These are phyloP conservation scores for Entomophthora muscae DNA, from an alignment of 371 early-diverging fungal species.

Conservation along the genomic window DNA sequence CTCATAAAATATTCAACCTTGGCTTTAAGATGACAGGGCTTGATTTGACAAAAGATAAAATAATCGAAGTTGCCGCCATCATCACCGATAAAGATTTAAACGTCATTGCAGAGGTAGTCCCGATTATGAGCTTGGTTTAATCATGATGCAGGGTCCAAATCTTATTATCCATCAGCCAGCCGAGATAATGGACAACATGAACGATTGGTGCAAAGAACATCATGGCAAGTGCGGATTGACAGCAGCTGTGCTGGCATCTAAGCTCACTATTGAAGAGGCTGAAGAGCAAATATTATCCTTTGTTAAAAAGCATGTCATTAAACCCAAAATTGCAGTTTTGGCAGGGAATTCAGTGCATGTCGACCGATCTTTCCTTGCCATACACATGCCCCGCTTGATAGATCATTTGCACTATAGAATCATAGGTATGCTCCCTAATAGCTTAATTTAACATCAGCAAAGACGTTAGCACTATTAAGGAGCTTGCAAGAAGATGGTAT, in stretches of 20 bases:
- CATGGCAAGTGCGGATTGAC: conserved; percentile 85
- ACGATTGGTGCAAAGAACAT: conserved; percentile 78
- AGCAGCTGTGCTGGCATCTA: conserved; percentile 50
- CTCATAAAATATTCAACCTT: too few relatives aligned
- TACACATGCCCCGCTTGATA: conserved; percentile 63
- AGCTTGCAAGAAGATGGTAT: conserved; percentile 63
- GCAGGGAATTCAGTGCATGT: conserved; percentile 91
- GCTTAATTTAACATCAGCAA: too few relatives aligned
- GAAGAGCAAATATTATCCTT: conserved; percentile 49
- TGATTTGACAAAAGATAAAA: conserved; percentile 33
- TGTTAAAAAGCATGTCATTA: conserved; percentile 42
- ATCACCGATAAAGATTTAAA: conserved; percentile 74
- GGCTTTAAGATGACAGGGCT: conserved; percentile 42
- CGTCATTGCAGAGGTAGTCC: conserved; percentile 51
- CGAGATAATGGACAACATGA: conserved; percentile 70
- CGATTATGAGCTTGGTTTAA: not conserved
- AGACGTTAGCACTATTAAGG: conserved; percentile 85
- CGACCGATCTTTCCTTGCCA: conserved; percentile 62
- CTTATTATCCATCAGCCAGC: conserved; percentile 63
- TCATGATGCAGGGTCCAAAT: conserved; percentile 39
- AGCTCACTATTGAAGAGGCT: conserved; percentile 43
- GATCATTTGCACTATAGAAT: conserved; percentile 76
- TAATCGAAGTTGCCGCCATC: conserved; percentile 79
- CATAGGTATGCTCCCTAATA: conserved; percentile 33
- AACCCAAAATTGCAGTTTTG: conserved; percentile 39